Evolutionary conservation across 371 early-diverging fungal genomes (phyloP).

Genomic region (Vairimorpha apis): DNA sequence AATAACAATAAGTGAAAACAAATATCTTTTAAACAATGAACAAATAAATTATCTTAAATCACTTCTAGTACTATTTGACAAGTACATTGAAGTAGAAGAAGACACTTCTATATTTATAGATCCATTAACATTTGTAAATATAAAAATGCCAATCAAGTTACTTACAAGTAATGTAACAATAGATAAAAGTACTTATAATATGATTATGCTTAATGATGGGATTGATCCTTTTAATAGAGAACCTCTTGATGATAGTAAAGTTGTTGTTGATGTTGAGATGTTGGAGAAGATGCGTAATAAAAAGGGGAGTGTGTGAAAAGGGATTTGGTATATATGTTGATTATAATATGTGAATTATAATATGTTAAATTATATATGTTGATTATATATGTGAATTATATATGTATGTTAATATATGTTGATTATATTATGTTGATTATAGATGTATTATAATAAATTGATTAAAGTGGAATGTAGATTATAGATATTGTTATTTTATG

Average conservation of each 20-base stretch:
- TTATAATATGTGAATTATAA: too few relatives aligned
- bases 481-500: too few relatives aligned
- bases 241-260: conserved; percentile 71
- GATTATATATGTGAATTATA: too few relatives aligned
- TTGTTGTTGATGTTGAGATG: conserved; percentile 67
- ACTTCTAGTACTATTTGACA: conserved; percentile 68
- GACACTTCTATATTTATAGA: conserved; percentile 72
- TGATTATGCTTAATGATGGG: conserved; percentile 79
- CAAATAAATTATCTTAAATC: conserved; percentile 66
- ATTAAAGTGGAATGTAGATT: too few relatives aligned
- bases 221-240: conserved; percentile 88
- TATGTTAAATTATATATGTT: too few relatives aligned
- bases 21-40: conserved; percentile 54
- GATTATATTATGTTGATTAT: too few relatives aligned
- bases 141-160: conserved; percentile 89
- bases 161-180: conserved; percentile 75
- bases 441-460: too few relatives aligned
- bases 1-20: conserved; percentile 48
- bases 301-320: too few relatives aligned
- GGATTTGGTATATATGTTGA: too few relatives aligned
- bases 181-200: conserved; percentile 82
- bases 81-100: conserved; percentile 65
- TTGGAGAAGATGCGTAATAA: conserved; percentile 54
- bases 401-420: too few relatives aligned
- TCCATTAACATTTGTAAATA: conserved; percentile 78